Evolutionary conservation across 257 asterid genomes (phyloP), one percentile per base, ranked within the genome.

Genomic region (Scutellaria baicalensis): DNA sequence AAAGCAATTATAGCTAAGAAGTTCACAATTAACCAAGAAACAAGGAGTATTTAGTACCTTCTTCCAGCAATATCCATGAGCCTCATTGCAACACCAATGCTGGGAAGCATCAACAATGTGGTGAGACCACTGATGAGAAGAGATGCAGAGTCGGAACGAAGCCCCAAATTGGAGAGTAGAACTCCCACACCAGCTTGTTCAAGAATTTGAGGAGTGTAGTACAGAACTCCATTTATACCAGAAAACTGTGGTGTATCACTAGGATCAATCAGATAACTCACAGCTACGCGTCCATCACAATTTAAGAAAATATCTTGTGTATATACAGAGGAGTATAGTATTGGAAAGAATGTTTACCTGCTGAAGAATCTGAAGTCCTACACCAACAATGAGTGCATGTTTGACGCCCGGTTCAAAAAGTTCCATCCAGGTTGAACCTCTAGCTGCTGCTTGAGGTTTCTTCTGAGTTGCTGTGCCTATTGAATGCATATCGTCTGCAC

Each of bases 181-280:
- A 86, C 74, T 55, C 97, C 96, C 14, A 93, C 99, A 13, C 99
- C 99, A 0, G 99, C 99, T 89, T 89, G 94, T 80, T 89, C 88
- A 64, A 93, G 96, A 71, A 93, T 93, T 91, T 93, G 97, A 75
- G 99, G 99, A 49, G 99, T 91, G 82, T 93, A 93, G 82, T 91
- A 91, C 9, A 93, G 91, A 68, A 93, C 97, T 35, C 99, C 99
- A 40, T 89, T 93, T 36, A 93, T 93, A 35, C 99, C 99, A 36
- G 97, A 86, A 73, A 93, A 93, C 99, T 93, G 85, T 16, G 12
- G 66, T 5, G n/a, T 61, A 71, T 57, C 64, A 78, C 33, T 27
- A 35, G 16, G 56, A 45, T 52, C 38, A 21, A 54, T 6, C 17
- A 54, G n/a, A 54, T 31, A 21, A 44, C 33, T 27, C 33, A 27